Conservation (phyloP, 2,329 filamentous ascomycete genomes). For the Rasamsonia emersonii region DNA sequence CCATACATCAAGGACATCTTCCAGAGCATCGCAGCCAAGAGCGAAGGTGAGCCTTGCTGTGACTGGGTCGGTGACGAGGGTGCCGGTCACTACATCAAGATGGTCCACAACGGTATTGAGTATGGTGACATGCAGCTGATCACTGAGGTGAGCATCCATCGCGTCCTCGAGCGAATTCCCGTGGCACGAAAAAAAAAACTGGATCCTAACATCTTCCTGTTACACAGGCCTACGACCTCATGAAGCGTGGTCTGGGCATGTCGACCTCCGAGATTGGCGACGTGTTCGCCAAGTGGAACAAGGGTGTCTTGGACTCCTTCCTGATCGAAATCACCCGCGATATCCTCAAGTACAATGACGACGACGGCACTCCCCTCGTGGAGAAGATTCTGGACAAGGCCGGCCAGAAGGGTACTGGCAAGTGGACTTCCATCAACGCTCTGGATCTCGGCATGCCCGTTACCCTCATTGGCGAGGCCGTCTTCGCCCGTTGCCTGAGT, state of each 20-base stretch:
- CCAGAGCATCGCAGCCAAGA: conserved; percentile 96
- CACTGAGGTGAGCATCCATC: conserved; percentile 64
- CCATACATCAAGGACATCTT: conserved; percentile 98
- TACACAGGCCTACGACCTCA: conserved; percentile 89
- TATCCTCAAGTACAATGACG: conserved; percentile 97
- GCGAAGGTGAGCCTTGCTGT: conserved; percentile 92
- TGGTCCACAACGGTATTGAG: conserved; percentile 99
- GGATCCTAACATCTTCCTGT: conserved; percentile 1
- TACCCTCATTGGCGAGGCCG: conserved; percentile 93
- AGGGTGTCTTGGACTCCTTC: conserved; percentile 96
- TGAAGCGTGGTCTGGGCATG: conserved; percentile 94
- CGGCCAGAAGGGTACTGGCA: conserved; percentile 98
- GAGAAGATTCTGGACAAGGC: conserved; percentile 99
- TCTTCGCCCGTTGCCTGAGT: conserved; percentile 89
- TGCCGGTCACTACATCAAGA: conserved; percentile 99
- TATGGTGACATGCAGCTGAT: conserved; percentile 99
- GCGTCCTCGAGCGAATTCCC: neutral
- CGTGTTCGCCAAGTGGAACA: conserved; percentile 94
- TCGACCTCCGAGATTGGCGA: conserved; percentile 91
- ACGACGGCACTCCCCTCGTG: conserved; percentile 79
- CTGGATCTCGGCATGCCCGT: conserved; percentile 98
- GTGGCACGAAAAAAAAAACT: neutral
- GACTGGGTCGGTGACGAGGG: conserved; percentile 99
- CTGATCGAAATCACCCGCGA: conserved; percentile 98
- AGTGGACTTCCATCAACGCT: conserved; percentile 99